These are phyloP conservation scores for Pelargonium exstipulatum DNA, from an alignment of 441 rosid species.

Conservation along the genomic window DNA sequence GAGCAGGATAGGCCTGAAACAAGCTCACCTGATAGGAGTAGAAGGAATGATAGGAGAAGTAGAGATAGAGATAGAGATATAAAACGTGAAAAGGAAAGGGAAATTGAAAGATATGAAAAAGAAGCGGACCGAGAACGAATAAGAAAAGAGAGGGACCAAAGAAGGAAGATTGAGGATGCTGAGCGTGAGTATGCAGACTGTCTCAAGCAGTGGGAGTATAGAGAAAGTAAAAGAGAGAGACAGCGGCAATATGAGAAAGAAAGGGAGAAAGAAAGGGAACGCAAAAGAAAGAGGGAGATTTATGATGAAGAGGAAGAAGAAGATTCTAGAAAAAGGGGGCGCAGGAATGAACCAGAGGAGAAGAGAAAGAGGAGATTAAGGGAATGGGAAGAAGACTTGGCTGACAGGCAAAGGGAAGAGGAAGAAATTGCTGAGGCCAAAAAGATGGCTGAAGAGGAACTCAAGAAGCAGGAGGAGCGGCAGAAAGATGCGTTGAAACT, in stretches of 20 bases:
- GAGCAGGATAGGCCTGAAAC: constrained; percentile 68
- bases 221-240: constrained; percentile 90
- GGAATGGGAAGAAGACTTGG: constrained; percentile 81
- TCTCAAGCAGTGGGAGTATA: constrained; percentile 91
- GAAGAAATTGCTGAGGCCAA: constrained; percentile 81
- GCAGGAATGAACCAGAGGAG: constrained; percentile 64
- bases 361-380: constrained; percentile 62
- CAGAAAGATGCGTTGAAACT: constrained; percentile 55
- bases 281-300: constrained; percentile 79
- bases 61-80: constrained; percentile 62
- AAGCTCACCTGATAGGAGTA: constrained; percentile 72
- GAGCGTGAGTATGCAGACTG: constrained; percentile 86
- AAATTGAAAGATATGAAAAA: constrained; percentile 80
- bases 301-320: constrained; percentile 78
- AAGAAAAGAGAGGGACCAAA: constrained; percentile 91
- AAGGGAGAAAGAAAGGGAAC: constrained; percentile 86
- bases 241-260: constrained; percentile 91
- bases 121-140: constrained; percentile 83
- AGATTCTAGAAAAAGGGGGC: constrained; percentile 82
- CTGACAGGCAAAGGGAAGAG: constrained; percentile 70
- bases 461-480: constrained; percentile 43
- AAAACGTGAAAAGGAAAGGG: constrained; percentile 81
- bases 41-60: constrained; percentile 72
- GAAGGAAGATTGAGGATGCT: constrained; percentile 81
- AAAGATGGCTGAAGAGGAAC: constrained; percentile 77